phyloP scores from a whole-genome alignment of 495 filamentous ascomycete genomes.

The Aspergillus sclerotiicarbonarius region DNA sequence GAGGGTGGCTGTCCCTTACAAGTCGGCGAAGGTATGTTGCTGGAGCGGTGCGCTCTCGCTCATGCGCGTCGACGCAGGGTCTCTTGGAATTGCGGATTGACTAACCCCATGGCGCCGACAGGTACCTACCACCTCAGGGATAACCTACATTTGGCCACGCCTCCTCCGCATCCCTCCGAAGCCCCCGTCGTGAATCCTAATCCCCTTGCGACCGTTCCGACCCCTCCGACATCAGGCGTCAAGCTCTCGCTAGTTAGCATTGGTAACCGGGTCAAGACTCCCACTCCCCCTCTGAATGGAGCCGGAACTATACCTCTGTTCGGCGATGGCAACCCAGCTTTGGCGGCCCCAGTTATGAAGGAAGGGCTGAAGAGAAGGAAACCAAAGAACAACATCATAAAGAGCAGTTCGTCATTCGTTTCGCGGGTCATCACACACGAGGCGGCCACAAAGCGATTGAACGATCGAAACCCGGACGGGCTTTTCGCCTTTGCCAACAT shows the following conservation, averaged over 20 bases:
- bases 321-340: slow-evolving; percentile 79
- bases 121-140: slow-evolving; percentile 88
- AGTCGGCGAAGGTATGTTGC: slow-evolving; percentile 77
- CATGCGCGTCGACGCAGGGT: slow-evolving; percentile 3
- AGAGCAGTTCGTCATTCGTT: slow-evolving; percentile 97
- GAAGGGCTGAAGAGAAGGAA: slow-evolving; percentile 78
- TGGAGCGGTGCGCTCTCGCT: slow-evolving; percentile 8
- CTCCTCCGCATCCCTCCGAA: slow-evolving; percentile 92
- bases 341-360: slow-evolving; percentile 61
- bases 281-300: slow-evolving; percentile 43
- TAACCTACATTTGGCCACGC: slow-evolving; percentile 87
- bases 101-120: slow-evolving; percentile 32
- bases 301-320: slow-evolving; percentile 62
- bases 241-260: slow-evolving; percentile 76
- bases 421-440: slow-evolving; percentile 94
- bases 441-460: slow-evolving; percentile 67
- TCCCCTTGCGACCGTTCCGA: slow-evolving; percentile 78
- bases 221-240: slow-evolving; percentile 80
- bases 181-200: slow-evolving; percentile 81
- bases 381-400: slow-evolving; percentile 95
- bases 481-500: slow-evolving; percentile 92
- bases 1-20: slow-evolving; percentile 70
- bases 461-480: slow-evolving; percentile 74
- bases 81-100: not conserved
- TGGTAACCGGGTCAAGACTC: slow-evolving; percentile 56